Evolutionary conservation across 2,329 filamentous ascomycete species (phyloP).

Genomic region (Beauveria bassiana): DNA sequence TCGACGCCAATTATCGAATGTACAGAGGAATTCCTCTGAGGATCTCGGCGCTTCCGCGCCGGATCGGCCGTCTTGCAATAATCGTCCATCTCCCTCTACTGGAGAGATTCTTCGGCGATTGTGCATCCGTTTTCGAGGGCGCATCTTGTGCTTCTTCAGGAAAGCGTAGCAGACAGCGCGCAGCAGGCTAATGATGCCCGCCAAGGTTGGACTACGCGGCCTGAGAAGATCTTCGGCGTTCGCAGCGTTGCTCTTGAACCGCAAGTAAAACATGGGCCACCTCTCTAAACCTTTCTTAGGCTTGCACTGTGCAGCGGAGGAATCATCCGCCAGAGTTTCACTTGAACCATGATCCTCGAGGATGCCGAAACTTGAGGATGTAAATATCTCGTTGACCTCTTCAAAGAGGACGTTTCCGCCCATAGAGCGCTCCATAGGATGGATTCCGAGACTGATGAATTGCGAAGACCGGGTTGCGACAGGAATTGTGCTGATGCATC

Average conservation of each 20-base stretch:
- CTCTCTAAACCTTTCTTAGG: slow-evolving; percentile 62
- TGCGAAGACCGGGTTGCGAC: slow-evolving; percentile 66
- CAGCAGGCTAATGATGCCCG: slow-evolving; percentile 50
- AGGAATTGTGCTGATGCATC: slow-evolving; percentile 64
- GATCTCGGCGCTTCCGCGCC: not conserved
- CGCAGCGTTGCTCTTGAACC: slow-evolving; percentile 39
- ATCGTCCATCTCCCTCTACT: not conserved
- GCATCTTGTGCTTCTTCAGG: slow-evolving; percentile 63
- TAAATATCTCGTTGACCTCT: slow-evolving; percentile 70
- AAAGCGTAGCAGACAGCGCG: slow-evolving; percentile 65
- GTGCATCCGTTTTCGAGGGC: slow-evolving; percentile 35
- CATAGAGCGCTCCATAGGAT: slow-evolving; percentile 50
- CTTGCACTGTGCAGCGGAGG: slow-evolving; percentile 21
- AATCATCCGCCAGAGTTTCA: slow-evolving; percentile 6
- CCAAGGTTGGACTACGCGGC: slow-evolving; percentile 29
- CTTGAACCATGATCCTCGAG: slow-evolving; percentile 38
- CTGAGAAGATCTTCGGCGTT: slow-evolving; percentile 24
- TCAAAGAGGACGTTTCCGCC: slow-evolving; percentile 63
- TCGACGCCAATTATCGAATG: slow-evolving; percentile 32
- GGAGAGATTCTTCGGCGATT: slow-evolving; percentile 4
- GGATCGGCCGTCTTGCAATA: not conserved
- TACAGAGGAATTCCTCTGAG: slow-evolving; percentile 13
- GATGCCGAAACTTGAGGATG: slow-evolving; percentile 66
- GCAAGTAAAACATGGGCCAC: slow-evolving; percentile 87
- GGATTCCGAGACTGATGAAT: slow-evolving; percentile 72